phyloP scores from a whole-genome alignment of 345 rosid genomes.

The Lepidium didymum region DNA sequence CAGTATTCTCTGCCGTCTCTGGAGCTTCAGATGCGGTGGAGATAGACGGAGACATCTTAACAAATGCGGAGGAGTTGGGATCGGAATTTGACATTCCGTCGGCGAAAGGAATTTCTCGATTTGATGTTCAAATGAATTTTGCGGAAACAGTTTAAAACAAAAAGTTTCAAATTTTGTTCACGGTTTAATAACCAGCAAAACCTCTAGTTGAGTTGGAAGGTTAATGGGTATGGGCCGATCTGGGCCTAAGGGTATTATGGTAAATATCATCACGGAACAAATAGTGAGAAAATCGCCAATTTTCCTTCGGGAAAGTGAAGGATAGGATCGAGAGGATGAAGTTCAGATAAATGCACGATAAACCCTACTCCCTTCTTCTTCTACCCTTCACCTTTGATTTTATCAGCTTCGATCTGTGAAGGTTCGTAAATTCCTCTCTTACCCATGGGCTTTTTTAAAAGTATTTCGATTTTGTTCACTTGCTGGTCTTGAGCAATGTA shows the following conservation, averaged over 20 bases:
- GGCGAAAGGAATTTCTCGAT: constrained; percentile 5
- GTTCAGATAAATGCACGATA: constrained; percentile 10
- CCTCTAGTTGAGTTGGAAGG: not conserved
- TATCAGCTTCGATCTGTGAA: not conserved
- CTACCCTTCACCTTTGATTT: not conserved
- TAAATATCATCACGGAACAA: not conserved
- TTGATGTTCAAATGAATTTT: not conserved
- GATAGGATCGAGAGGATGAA: constrained; percentile 15
- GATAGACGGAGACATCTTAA: constrained; percentile 9
- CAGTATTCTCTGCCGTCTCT: not conserved
- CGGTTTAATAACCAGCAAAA: constrained; percentile 2
- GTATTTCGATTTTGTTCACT: not conserved
- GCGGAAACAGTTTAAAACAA: not conserved
- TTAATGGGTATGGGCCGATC: not conserved
- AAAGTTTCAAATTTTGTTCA: constrained; percentile 22
- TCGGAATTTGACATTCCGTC: constrained; percentile 22
- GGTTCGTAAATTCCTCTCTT: constrained; percentile 1
- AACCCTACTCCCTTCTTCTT: constrained; percentile 9
- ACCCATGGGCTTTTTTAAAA: not conserved
- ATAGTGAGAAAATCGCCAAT: not conserved
- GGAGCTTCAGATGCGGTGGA: not conserved
- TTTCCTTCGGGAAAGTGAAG: constrained; percentile 3
- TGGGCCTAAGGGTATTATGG: constrained; percentile 20
- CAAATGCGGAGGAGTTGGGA: constrained; percentile 19
- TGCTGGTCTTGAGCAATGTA: not conserved